These are phyloP conservation scores for Blastocladiella emersonii DNA, from an alignment of 371 early-diverging fungal species.

Conservation along the genomic window DNA sequence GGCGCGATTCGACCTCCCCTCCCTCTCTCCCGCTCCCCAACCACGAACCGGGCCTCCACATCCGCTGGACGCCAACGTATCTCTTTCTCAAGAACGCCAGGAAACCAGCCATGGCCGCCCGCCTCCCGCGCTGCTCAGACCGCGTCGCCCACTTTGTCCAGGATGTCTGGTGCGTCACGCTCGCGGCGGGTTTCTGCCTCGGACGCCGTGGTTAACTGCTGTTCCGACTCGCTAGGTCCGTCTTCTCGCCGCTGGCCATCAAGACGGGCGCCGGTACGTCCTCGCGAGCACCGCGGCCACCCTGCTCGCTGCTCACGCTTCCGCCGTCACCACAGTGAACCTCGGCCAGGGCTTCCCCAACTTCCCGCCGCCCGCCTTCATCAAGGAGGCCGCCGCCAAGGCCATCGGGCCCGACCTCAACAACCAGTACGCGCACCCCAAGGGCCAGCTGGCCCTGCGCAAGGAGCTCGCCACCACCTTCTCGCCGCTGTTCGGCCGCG, in stretches of 20 bases:
- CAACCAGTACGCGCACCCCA: slow-evolving; percentile 3
- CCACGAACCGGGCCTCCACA: no score
- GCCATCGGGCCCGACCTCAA: background rate
- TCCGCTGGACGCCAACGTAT: no score
- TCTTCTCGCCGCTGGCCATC: slow-evolving; percentile 6
- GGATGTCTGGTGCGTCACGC: slow-evolving; percentile 5
- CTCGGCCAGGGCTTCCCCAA: slow-evolving; percentile 88
- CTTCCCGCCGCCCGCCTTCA: slow-evolving; percentile 76
- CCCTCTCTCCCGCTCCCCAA: no score
- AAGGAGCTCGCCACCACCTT: slow-evolving; percentile 65
- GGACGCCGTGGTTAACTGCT: no score
- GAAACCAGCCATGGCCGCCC: no score
- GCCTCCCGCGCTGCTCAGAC: background rate
- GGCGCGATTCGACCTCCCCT: no score
- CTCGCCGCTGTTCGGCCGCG: slow-evolving; percentile 42
- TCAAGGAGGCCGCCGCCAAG: slow-evolving; percentile 53
- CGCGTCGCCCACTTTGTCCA: slow-evolving; percentile 5
- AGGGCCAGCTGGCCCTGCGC: background rate
- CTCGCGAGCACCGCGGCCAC: background rate
- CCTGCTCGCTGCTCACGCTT: background rate
- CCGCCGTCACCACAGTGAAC: slow-evolving; percentile 57
- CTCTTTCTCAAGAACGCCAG: no score
- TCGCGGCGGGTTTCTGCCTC: no score
- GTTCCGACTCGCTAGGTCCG: no score
- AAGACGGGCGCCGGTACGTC: background rate